Evolutionary conservation across 75 land plant genomes (phyloP).

Genomic region (Sequoia sempervirens): DNA sequence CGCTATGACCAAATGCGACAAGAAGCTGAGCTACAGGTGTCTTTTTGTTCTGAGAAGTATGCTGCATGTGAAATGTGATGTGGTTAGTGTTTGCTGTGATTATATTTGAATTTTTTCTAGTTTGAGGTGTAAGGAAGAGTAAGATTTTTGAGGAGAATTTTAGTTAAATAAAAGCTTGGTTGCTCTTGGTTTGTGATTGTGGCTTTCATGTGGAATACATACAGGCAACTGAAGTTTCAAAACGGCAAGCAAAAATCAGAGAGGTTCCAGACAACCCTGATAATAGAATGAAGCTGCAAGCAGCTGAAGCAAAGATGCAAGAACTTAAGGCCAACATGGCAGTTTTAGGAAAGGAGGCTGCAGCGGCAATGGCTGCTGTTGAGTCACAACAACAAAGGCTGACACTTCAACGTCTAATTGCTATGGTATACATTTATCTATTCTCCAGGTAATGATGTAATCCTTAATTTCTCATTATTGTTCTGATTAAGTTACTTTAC

Average conservation of each 20-base stretch:
- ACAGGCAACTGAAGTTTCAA: slow-evolving; percentile 67
- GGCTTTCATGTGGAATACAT: not conserved
- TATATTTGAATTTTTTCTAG: not conserved
- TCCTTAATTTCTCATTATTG: not conserved
- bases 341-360: slow-evolving; percentile 76
- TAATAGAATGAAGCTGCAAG: slow-evolving; percentile 56
- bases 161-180: not conserved
- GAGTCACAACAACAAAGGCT: slow-evolving; percentile 81
- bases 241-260: slow-evolving; percentile 49
- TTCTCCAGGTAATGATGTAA: not conserved
- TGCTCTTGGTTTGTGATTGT: not conserved
- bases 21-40: slow-evolving; percentile 74
- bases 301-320: slow-evolving; percentile 67
- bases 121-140: not conserved
- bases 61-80: not conserved
- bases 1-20: slow-evolving; percentile 82
- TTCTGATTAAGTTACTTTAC: not conserved
- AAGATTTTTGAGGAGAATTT: not conserved
- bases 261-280: slow-evolving; percentile 57
- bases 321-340: slow-evolving; percentile 83
- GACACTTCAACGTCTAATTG: slow-evolving; percentile 67
- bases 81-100: not conserved
- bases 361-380: slow-evolving; percentile 71
- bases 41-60: slow-evolving; percentile 14
- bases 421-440: slow-evolving; percentile 45